Evolutionary conservation across 768 basidiomycete species (phyloP).

Genomic region (Galerina sulciceps): DNA sequence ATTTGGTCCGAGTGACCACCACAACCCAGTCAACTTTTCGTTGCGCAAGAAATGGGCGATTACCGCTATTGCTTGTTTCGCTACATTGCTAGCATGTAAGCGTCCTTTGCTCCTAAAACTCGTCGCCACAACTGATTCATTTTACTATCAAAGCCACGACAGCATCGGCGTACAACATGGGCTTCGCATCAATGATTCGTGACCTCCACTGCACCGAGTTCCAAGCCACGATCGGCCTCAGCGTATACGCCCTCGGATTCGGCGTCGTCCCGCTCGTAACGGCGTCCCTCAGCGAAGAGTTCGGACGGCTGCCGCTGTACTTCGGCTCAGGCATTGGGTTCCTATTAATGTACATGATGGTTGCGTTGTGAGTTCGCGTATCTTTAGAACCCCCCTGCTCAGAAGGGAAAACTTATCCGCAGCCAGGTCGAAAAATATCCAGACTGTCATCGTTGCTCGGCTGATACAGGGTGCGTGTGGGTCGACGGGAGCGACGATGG

Average conservation of each 20-base stretch:
- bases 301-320: slow-evolving; percentile 70
- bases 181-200: slow-evolving; percentile 59
- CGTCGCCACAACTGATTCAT: slow-evolving; percentile 21
- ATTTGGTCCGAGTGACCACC: slow-evolving; percentile 27
- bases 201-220: slow-evolving; percentile 50
- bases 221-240: slow-evolving; percentile 51
- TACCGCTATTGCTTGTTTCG: slow-evolving; percentile 49
- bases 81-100: slow-evolving; percentile 53
- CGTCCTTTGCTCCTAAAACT: slow-evolving; percentile 8
- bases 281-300: slow-evolving; percentile 75
- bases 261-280: slow-evolving; percentile 66
- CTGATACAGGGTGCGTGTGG: slow-evolving; percentile 69
- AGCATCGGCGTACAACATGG: slow-evolving; percentile 58
- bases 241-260: slow-evolving; percentile 64
- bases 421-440: slow-evolving; percentile 50
- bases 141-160: slow-evolving; percentile 44
- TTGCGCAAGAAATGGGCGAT: slow-evolving; percentile 47
- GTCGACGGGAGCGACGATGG: slow-evolving; percentile 74
- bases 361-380: slow-evolving; percentile 41
- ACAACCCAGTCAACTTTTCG: slow-evolving; percentile 44
- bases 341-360: slow-evolving; percentile 53
- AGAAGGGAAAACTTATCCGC: slow-evolving; percentile 3
- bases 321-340: slow-evolving; percentile 54
- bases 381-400: neutral
- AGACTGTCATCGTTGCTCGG: slow-evolving; percentile 69